phyloP scores from a whole-genome alignment of 768 basidiomycete species.

The Hypsizygus marmoreus region DNA sequence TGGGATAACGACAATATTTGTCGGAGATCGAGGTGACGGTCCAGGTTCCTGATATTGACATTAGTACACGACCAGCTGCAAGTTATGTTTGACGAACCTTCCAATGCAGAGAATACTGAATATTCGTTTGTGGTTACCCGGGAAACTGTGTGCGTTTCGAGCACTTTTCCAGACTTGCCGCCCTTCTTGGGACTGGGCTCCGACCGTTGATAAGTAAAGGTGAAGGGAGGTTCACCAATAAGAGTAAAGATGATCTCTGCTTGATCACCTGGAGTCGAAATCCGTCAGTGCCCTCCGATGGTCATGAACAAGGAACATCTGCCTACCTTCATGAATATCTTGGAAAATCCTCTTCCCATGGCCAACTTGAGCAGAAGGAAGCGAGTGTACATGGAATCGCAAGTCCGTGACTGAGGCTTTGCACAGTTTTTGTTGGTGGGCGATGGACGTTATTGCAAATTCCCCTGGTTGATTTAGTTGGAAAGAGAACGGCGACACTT shows the following conservation, averaged over 20 bases:
- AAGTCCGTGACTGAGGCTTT: constrained; percentile 80
- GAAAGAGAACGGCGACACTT: constrained; percentile 83
- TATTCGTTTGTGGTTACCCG: constrained; percentile 75
- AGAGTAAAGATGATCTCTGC: constrained; percentile 92
- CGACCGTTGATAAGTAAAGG: constrained; percentile 91
- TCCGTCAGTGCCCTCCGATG: no score
- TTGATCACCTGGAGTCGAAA: constrained; percentile 86
- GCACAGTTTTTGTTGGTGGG: constrained; percentile 93
- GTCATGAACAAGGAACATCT: constrained; percentile 3
- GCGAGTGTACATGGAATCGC: constrained; percentile 69
- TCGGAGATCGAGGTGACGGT: constrained; percentile 92
- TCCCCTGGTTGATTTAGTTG: constrained; percentile 79
- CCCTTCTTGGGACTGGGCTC: constrained; percentile 71
- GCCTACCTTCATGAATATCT: constrained; percentile 85
- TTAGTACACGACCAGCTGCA: constrained; percentile 3
- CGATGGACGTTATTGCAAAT: constrained; percentile 85
- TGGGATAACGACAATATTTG: constrained; percentile 87
- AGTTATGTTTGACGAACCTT: constrained; percentile 58
- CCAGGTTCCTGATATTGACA: constrained; percentile 68
- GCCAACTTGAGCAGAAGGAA: constrained; percentile 88
- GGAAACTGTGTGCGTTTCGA: constrained; percentile 90
- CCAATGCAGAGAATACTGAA: constrained; percentile 88
- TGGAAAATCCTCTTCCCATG: constrained; percentile 82
- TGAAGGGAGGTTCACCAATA: constrained; percentile 91
- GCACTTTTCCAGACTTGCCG: constrained; percentile 70